These are phyloP conservation scores for Microcos paniculata DNA, from an alignment of 345 rosid species.

Conservation along the genomic window DNA sequence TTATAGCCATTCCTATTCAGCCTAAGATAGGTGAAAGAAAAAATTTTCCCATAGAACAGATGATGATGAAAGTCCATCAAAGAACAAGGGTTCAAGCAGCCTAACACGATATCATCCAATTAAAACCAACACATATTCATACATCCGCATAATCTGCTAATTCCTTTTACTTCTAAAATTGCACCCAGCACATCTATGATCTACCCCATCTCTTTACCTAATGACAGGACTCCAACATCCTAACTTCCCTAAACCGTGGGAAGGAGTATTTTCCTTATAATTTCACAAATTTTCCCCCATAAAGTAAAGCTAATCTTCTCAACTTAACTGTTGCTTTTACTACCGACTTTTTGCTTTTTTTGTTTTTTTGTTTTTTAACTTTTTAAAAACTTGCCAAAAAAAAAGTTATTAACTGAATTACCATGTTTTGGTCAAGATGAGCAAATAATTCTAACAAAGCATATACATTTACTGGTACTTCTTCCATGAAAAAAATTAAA, in stretches of 20 bases:
- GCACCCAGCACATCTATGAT: background rate
- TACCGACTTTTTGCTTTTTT: background rate
- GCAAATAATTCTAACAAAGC: too few species aligned
- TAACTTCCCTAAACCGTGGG: background rate
- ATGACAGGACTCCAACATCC: background rate
- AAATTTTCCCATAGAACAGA: background rate
- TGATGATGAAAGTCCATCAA: background rate
- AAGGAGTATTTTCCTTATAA: background rate
- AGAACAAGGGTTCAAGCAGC: background rate
- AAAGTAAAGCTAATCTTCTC: background rate
- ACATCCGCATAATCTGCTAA: too few species aligned
- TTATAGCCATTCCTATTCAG: background rate
- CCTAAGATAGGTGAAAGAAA: background rate
- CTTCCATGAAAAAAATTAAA: too few species aligned
- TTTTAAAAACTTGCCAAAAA: too few species aligned
- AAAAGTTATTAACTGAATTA: too few species aligned
- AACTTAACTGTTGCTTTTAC: too few species aligned
- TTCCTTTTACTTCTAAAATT: background rate
- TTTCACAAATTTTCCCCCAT: background rate
- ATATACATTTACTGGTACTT: background rate
- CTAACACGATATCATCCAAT: background rate
- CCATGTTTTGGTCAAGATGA: background rate
- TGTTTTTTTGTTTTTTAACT: too few species aligned
- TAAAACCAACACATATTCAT: too few species aligned
- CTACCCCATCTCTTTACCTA: background rate